Evolutionary conservation across 1,284 basidiomycete genomes (phyloP).

Genomic region (Pseudozyma thailandica): DNA sequence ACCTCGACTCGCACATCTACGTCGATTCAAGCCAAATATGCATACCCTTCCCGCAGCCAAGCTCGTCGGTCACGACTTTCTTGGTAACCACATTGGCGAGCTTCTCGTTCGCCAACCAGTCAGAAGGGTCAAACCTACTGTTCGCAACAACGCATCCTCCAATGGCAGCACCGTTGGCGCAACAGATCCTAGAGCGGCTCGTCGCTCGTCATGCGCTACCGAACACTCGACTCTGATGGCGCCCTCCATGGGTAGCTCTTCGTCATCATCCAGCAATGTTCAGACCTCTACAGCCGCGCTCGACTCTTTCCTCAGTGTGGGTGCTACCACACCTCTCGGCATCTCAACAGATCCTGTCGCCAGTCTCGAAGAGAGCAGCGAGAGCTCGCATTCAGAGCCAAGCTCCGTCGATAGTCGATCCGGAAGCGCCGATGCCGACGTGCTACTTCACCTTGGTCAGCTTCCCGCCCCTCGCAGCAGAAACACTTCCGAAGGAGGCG

Average conservation of each 20-base stretch:
- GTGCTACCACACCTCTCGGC: constrained; percentile 5
- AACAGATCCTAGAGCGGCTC: not conserved
- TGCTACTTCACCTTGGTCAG: constrained; percentile 23
- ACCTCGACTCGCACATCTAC: constrained; percentile 1
- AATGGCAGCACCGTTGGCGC: constrained; percentile 16
- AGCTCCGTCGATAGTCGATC: constrained; percentile 25
- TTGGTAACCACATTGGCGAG: constrained; percentile 51
- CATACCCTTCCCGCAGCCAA: constrained; percentile 32
- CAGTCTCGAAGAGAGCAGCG: constrained; percentile 23
- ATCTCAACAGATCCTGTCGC: constrained; percentile 8
- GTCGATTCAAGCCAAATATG: constrained; percentile 22
- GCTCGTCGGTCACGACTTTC: constrained; percentile 38
- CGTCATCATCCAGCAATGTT: not conserved
- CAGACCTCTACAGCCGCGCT: constrained; percentile 1
- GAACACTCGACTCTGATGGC: no score
- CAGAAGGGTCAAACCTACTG: constrained; percentile 3
- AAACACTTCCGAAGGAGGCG: constrained; percentile 10
- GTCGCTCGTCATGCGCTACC: constrained; percentile 5
- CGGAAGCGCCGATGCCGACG: constrained; percentile 17
- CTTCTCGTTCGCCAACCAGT: constrained; percentile 42
- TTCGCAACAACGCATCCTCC: constrained; percentile 13
- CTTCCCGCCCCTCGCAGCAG: constrained; percentile 11
- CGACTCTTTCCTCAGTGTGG: constrained; percentile 11
- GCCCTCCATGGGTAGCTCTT: not conserved
- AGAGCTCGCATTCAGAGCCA: constrained; percentile 26